These are phyloP conservation scores for Caloboletus firmus DNA, from an alignment of 1,284 basidiomycete genomes.

Conservation along the genomic window DNA sequence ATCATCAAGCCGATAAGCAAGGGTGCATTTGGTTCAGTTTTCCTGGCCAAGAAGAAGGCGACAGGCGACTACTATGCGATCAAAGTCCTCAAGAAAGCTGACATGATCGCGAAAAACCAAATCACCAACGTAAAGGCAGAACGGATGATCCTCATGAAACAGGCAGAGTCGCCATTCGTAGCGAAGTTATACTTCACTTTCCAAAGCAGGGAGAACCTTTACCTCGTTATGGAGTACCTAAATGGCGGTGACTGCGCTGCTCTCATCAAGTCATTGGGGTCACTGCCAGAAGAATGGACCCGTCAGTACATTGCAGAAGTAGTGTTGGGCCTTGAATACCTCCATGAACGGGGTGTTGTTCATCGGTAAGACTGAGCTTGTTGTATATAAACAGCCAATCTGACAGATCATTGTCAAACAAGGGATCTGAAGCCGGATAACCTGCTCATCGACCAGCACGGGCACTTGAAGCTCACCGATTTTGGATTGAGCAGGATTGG, in stretches of 20 bases:
- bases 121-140: slow-evolving; percentile 99
- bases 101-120: slow-evolving; percentile 99
- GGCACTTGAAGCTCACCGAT: slow-evolving; percentile 96
- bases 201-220: slow-evolving; percentile 98
- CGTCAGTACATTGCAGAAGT: slow-evolving; percentile 96
- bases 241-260: slow-evolving; percentile 98
- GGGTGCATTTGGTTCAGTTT: slow-evolving; percentile 98
- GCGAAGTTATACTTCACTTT: slow-evolving; percentile 99
- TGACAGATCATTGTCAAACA: slow-evolving; percentile 16
- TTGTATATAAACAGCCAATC: neutral
- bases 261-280: slow-evolving; percentile 93
- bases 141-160: slow-evolving; percentile 99
- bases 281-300: slow-evolving; percentile 94
- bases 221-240: slow-evolving; percentile 98
- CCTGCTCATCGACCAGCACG: slow-evolving; percentile 92
- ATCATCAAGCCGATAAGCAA: slow-evolving; percentile 99
- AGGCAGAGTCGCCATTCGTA: slow-evolving; percentile 99
- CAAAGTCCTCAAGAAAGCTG: slow-evolving; percentile 98
- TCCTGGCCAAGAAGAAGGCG: slow-evolving; percentile 95
- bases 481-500: slow-evolving; percentile 98
- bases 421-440: slow-evolving; percentile 99
- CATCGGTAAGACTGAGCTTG: slow-evolving; percentile 75
- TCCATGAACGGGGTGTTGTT: slow-evolving; percentile 92
- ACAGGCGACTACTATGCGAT: slow-evolving; percentile 99
- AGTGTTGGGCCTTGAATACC: slow-evolving; percentile 90